A percentile compares a stretch with the other conserved stretches of the same genome.
Evolutionary conservation across 2,329 filamentous ascomycete genomes (phyloP).

Genomic region (Shiraia sp.): DNA sequence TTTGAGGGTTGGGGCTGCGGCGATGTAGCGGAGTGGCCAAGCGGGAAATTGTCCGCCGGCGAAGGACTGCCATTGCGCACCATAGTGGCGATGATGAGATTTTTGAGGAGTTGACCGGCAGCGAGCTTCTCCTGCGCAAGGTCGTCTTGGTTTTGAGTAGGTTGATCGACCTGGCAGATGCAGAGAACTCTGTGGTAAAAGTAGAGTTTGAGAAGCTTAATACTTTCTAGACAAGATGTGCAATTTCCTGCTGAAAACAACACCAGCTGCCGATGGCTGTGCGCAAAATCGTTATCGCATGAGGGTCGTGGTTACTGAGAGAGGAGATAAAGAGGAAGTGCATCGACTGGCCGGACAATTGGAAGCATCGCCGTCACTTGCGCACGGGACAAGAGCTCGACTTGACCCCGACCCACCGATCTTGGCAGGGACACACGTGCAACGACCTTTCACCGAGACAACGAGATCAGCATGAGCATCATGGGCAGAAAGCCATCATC

Average conservation of each 20-base stretch:
- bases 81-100: slow-evolving; percentile 27
- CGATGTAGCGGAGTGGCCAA: slow-evolving; percentile 45
- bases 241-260: too few relatives aligned
- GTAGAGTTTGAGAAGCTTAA: too few relatives aligned
- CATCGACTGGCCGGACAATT: slow-evolving; percentile 3
- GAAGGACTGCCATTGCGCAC: slow-evolving; percentile 45
- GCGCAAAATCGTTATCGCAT: too few relatives aligned
- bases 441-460: neutral
- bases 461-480: neutral
- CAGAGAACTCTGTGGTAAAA: neutral
- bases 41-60: slow-evolving; percentile 40
- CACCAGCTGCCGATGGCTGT: too few relatives aligned
- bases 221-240: too few relatives aligned
- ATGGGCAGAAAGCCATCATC: neutral
- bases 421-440: slow-evolving; percentile 1
- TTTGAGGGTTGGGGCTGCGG: slow-evolving; percentile 67
- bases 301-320: too few relatives aligned
- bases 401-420: slow-evolving; percentile 1
- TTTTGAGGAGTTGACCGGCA: neutral
- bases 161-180: neutral
- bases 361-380: slow-evolving; percentile 10
- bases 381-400: slow-evolving; percentile 3
- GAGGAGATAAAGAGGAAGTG: too few relatives aligned
- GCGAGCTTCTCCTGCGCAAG: too few relatives aligned
- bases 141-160: slow-evolving; percentile 2